A percentile compares a stretch with the other conserved stretches of the same genome.
Conservation (phyloP, 148 eudicot species). For the Dianthus caryophyllus region DNA sequence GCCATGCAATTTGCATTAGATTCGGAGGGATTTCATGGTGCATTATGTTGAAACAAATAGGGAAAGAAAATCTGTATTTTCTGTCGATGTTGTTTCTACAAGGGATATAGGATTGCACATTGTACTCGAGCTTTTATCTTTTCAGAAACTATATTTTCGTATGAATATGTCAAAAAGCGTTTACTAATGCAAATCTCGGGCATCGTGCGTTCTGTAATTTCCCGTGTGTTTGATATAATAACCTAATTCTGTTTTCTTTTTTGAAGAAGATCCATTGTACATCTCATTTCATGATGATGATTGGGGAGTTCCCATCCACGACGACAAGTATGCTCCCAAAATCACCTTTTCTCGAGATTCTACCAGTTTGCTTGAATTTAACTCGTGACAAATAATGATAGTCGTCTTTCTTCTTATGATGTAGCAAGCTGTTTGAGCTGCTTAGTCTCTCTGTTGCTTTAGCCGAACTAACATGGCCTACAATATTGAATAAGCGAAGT, state of each 20-base stretch:
- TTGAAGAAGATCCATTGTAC: conserved; percentile 47
- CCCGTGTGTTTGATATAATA: neutral
- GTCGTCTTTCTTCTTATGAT: conserved; percentile 15
- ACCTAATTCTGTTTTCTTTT: conserved; percentile 28
- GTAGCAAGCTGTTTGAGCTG: conserved; percentile 86
- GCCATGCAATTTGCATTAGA: too few species aligned
- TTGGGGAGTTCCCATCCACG: conserved; percentile 80
- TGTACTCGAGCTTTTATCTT: too few species aligned
- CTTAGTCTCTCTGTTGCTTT: conserved; percentile 77
- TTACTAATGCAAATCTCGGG: neutral
- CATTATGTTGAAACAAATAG: too few species aligned
- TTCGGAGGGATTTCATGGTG: too few species aligned
- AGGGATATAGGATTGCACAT: too few species aligned
- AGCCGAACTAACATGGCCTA: conserved; percentile 92
- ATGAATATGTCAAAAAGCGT: neutral
- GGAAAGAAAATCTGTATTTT: too few species aligned
- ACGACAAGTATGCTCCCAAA: conserved; percentile 48
- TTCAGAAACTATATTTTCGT: neutral
- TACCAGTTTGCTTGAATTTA: neutral
- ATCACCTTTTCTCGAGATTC: neutral
- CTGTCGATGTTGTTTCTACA: too few species aligned
- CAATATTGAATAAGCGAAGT: conserved; percentile 66
- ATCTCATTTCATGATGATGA: conserved; percentile 77
- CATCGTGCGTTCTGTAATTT: neutral
- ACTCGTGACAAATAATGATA: neutral